Evolutionary conservation across 495 filamentous ascomycete species (phyloP).

Genomic region (Podospora fimiseda): DNA sequence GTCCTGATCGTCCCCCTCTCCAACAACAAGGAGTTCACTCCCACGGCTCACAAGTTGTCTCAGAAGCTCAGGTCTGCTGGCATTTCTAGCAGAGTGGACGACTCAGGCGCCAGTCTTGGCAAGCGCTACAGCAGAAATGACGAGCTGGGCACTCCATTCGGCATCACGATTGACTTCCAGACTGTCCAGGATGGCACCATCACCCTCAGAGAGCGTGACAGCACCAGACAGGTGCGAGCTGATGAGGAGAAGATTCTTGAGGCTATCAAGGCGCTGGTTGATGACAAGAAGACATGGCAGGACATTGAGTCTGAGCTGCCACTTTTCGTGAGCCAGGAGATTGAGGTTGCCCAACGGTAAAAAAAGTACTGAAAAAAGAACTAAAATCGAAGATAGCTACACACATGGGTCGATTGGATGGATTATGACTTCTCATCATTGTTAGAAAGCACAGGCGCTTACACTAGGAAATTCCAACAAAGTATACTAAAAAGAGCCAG

Average conservation of each 20-base stretch:
- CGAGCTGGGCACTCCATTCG: conserved; percentile 66
- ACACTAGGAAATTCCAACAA: too few species aligned
- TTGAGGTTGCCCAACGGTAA: conserved; percentile 23
- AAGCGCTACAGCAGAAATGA: conserved; percentile 70
- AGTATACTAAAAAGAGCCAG: too few species aligned
- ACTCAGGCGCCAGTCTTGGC: conserved; percentile 63
- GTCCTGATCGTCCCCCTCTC: conserved; percentile 70
- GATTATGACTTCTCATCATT: too few species aligned
- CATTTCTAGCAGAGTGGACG: conserved; percentile 61
- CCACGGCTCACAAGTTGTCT: conserved; percentile 49
- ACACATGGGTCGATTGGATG: not conserved
- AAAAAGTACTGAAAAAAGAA: not conserved
- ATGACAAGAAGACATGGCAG: conserved; percentile 55
- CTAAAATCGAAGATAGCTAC: not conserved
- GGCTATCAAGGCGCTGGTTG: conserved; percentile 54
- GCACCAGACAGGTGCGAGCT: conserved; percentile 65
- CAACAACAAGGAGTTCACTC: conserved; percentile 52
- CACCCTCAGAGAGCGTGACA: conserved; percentile 68
- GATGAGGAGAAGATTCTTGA: conserved; percentile 54
- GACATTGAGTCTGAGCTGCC: conserved; percentile 55
- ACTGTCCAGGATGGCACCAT: conserved; percentile 62
- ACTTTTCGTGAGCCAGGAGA: conserved; percentile 53
- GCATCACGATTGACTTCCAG: conserved; percentile 70
- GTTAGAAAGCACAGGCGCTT: too few species aligned
- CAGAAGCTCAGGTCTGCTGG: conserved; percentile 53